Evolutionary conservation across 352 stramenopile genomes (phyloP), one percentile per base, ranked within the genome.

Genomic region (Peronosclerospora sorghi): DNA sequence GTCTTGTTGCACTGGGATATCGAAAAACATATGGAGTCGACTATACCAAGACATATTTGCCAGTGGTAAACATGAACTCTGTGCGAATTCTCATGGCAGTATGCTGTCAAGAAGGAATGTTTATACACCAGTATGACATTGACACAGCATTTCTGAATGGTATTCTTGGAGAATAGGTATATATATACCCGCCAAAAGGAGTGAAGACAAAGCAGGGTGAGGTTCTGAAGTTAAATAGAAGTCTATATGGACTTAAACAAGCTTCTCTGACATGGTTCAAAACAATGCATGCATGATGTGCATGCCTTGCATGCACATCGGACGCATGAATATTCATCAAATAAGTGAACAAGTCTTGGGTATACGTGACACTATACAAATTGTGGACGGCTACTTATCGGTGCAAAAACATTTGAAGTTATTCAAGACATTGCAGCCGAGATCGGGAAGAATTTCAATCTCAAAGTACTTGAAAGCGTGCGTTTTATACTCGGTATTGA

Each of bases 241-340:
- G 52, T 29, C 10, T 77, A 0, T 73, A 68, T 18, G 59, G n/a
- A n/a, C n/a, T n/a, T n/a, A n/a, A n/a, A n/a, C n/a, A n/a, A n/a
- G n/a, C n/a, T n/a, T n/a, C n/a, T n/a, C n/a, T n/a, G 1, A 49
- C 56, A 8, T 74, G 51, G 60, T 57, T 58, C 23, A 41, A 42
- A 12, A 67, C 44, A 1, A 62, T 26, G 14, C 29, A 3, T 8
- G 24, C 9, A 30, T 48, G 1, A 8, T 42, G 0, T 7, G 27
- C 13, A 41, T 54, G 35, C 24, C 19, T 13, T 44, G 14, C 37
- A n/a, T 52, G 35, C 7, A 19, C 13, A 4, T 5, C 34, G 2
- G 32, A 38, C 18, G 2, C 28, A 15, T 34, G 28, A 4, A 34
- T 34, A 12, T 34, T 13, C n/a, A 15, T 34, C n/a, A 4, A 12